Percentiles rank a stretch among this genome's conserved stretches.
Conservation (phyloP, 2,329 filamentous ascomycete genomes). For the Fusarium algeriense region DNA sequence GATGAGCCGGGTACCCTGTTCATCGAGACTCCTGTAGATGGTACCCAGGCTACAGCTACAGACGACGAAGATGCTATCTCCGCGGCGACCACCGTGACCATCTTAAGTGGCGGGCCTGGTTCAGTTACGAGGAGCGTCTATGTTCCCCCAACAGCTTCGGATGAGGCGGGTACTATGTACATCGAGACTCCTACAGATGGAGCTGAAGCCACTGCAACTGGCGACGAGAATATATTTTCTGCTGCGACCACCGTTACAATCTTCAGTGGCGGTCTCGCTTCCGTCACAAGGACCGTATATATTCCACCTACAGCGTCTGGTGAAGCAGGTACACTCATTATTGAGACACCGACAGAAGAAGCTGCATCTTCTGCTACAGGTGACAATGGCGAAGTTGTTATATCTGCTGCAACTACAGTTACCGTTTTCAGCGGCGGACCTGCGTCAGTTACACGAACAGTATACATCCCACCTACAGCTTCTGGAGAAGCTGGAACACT, state of each 20-base stretch:
- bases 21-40: neutral
- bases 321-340: conserved; percentile 2
- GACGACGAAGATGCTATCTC: neutral
- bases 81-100: neutral
- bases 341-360: neutral
- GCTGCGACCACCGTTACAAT: neutral
- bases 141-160: neutral
- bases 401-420: no score
- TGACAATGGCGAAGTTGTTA: no score
- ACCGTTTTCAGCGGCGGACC: no score
- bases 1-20: conserved; percentile 1
- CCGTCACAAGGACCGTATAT: neutral
- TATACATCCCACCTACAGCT: no score
- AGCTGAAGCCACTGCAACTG: neutral
- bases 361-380: no score
- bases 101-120: neutral
- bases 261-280: neutral
- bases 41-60: neutral
- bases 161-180: neutral
- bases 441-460: no score
- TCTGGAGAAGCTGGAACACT: no score
- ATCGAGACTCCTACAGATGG: neutral
- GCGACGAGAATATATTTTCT: neutral
- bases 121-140: neutral
- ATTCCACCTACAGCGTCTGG: neutral